phyloP scores from a whole-genome alignment of 257 asterid genomes.

The Solanum appendiculatum region DNA sequence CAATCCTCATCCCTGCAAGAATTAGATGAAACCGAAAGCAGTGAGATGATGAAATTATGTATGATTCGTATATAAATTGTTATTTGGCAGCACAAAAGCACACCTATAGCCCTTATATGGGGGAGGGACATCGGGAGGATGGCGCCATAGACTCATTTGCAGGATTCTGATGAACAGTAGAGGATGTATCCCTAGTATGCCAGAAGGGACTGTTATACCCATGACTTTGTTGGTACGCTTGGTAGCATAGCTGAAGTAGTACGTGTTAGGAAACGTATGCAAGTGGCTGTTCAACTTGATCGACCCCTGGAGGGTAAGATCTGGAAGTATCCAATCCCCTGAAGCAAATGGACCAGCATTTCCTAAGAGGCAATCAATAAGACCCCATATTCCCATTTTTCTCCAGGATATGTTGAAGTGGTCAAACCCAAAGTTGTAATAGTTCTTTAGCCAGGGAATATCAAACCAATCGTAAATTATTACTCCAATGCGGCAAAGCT shows the following conservation, averaged over 20 bases:
- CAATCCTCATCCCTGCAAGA: constrained; percentile 82
- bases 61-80: background rate
- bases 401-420: constrained; percentile 83
- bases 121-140: constrained; percentile 62
- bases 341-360: constrained; percentile 83
- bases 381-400: constrained; percentile 73
- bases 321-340: constrained; percentile 96
- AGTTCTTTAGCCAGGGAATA: constrained; percentile 61
- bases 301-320: constrained; percentile 83
- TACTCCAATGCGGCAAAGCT: constrained; percentile 79
- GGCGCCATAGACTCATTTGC: constrained; percentile 88
- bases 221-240: constrained; percentile 54
- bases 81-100: background rate
- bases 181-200: constrained; percentile 78
- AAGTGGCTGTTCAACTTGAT: constrained; percentile 51
- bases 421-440: constrained; percentile 88
- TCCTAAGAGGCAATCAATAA: constrained; percentile 63
- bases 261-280: constrained; percentile 64
- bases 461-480: constrained; percentile 88
- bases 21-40: background rate
- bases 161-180: constrained; percentile 68
- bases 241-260: constrained; percentile 96
- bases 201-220: constrained; percentile 78
- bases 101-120: constrained; percentile 71
- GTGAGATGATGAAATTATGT: background rate